Conservation (phyloP, 2,329 filamentous ascomycete genomes). For the Xenoacremonium recifei region DNA sequence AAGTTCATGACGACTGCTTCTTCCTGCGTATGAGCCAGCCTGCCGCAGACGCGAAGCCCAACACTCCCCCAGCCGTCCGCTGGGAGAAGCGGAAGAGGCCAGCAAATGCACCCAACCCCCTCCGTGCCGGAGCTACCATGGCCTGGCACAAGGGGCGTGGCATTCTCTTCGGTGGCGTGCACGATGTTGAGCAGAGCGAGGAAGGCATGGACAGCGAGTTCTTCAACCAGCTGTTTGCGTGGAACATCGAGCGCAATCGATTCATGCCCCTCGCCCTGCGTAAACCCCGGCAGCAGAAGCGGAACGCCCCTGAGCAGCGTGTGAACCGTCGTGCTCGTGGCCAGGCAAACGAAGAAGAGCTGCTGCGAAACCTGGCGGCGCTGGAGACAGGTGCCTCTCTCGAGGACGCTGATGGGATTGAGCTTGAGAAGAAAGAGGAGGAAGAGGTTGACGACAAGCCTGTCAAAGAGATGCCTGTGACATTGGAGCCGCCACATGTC, state of each 20-base stretch:
- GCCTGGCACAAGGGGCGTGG: slow-evolving; percentile 89
- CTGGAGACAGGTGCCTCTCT: slow-evolving; percentile 73
- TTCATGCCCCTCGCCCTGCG: slow-evolving; percentile 84
- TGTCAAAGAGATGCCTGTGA: slow-evolving; percentile 61
- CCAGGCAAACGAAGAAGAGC: slow-evolving; percentile 88
- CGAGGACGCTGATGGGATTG: slow-evolving; percentile 48
- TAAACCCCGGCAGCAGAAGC: slow-evolving; percentile 67
- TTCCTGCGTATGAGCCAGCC: slow-evolving; percentile 80
- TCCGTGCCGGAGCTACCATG: slow-evolving; percentile 90
- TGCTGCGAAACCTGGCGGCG: slow-evolving; percentile 81
- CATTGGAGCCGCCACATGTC: slow-evolving; percentile 82
- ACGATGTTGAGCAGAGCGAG: slow-evolving; percentile 87
- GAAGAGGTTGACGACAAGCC: slow-evolving; percentile 56
- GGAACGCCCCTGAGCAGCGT: slow-evolving; percentile 51
- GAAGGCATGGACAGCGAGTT: slow-evolving; percentile 98
- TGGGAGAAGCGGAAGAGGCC: slow-evolving; percentile 96
- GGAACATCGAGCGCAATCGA: slow-evolving; percentile 92
- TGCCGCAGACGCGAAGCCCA: slow-evolving; percentile 61
- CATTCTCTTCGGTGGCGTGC: slow-evolving; percentile 90
- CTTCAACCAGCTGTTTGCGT: slow-evolving; percentile 87
- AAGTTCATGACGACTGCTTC: slow-evolving; percentile 95
- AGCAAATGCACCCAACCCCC: slow-evolving; percentile 80
- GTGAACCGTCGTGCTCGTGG: slow-evolving; percentile 66
- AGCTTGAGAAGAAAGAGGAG: slow-evolving; percentile 51
- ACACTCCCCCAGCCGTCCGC: slow-evolving; percentile 68